These are phyloP conservation scores for Pyrenochaeta sp. DNA, from an alignment of 2,329 filamentous ascomycete genomes.

Conservation along the genomic window DNA sequence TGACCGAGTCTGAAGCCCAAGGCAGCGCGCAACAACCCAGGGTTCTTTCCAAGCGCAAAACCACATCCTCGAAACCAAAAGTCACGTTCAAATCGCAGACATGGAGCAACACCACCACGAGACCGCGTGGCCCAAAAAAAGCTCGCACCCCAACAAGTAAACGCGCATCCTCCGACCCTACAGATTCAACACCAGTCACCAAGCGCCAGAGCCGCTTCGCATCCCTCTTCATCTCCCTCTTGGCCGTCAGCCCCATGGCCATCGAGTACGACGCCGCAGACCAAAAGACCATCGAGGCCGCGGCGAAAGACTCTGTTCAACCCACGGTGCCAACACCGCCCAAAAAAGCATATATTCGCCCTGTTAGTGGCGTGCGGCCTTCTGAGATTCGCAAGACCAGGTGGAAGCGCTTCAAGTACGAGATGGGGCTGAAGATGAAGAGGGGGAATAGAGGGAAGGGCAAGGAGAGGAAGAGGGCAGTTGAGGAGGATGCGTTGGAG, in stretches of 20 bases:
- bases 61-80: conserved; percentile 1
- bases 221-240: conserved; percentile 24
- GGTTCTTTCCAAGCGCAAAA: conserved; percentile 4
- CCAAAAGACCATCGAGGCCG: conserved; percentile 23
- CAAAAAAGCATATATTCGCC: conserved; percentile 3
- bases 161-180: neutral
- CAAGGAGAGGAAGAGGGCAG: conserved; percentile 8
- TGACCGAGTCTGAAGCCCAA: conserved; percentile 1
- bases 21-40: conserved; percentile 2
- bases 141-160: neutral
- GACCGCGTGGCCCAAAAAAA: neutral
- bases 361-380: neutral
- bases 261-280: conserved; percentile 19
- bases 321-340: conserved; percentile 4
- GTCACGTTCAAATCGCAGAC: conserved; percentile 9
- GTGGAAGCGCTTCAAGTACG: conserved; percentile 24
- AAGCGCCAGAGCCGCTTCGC: conserved; percentile 22
- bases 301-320: conserved; percentile 12
- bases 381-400: conserved; percentile 17
- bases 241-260: conserved; percentile 22
- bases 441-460: conserved; percentile 5
- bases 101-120: conserved; percentile 1
- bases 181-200: conserved; percentile 9
- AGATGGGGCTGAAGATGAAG: conserved; percentile 16
- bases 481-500: conserved; percentile 2